phyloP scores from a whole-genome alignment of 352 stramenopile species.

The Blastocystis sp. region DNA sequence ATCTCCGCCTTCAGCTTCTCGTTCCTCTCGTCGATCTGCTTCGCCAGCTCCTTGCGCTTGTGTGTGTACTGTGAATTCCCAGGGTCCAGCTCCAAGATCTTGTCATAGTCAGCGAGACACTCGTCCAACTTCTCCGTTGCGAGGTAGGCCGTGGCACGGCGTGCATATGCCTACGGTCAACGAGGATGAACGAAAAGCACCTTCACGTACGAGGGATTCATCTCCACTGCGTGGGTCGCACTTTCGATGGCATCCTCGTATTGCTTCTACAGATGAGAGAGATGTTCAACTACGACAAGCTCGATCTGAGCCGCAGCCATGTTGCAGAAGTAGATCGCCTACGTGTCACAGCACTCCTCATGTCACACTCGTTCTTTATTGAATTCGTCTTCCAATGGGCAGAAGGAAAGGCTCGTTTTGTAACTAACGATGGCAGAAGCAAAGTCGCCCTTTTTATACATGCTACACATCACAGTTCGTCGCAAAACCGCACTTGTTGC shows the following conservation, averaged over 20 bases:
- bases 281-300: not conserved
- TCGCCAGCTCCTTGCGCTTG: constrained; percentile 77
- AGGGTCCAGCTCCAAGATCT: constrained; percentile 90
- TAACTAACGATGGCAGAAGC: constrained; percentile 41
- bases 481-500: constrained; percentile 1
- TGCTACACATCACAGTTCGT: not conserved
- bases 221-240: constrained; percentile 88
- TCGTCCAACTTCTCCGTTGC: constrained; percentile 90
- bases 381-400: constrained; percentile 49
- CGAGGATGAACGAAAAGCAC: constrained; percentile 78
- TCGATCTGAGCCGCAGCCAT: constrained; percentile 70
- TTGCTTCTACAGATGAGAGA: constrained; percentile 74
- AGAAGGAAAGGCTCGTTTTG: constrained; percentile 42
- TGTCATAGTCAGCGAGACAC: constrained; percentile 86
- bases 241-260: constrained; percentile 90
- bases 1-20: constrained; percentile 98
- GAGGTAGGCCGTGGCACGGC: constrained; percentile 88
- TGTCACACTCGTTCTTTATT: constrained; percentile 56
- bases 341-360: not conserved
- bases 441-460: constrained; percentile 66
- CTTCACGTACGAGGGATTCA: constrained; percentile 95
- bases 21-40: constrained; percentile 88
- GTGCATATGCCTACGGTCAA: constrained; percentile 79
- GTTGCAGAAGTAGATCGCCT: constrained; percentile 68
- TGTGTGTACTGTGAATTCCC: constrained; percentile 76